Base-by-base conservation (phyloP, 352 stramenopile genomes). In the Pythium vanterpoolii region DNA sequence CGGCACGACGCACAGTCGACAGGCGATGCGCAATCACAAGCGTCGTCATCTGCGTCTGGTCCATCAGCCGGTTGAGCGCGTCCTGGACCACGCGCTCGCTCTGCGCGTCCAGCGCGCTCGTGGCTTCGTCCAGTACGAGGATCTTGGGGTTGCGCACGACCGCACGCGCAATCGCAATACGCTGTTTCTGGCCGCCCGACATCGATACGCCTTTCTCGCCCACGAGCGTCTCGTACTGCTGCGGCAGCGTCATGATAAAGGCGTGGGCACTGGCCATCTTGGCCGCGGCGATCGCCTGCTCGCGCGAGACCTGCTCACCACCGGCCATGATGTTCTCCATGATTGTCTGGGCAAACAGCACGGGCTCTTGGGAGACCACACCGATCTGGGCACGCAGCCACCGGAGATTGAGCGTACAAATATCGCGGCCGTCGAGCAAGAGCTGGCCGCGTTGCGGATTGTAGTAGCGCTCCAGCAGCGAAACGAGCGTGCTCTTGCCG, bases 161-260 rank as follows among this genome's bases (percentile, higher is more conserved):
- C 27, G 47, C 47, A 19, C 96, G 79, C 2, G 95, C 93, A 49
- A 99, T 97, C 7, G 89, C 88, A 53, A 98, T 87, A 1, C 96
- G 76, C 58, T 87, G 79, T 60, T 77, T 72, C 50, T 91, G 82
- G 34, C 82, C 75, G 3, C 80, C 80, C 0, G 71, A 83, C 31
- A 55, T 27, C 18, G 47, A 34, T 4, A 55, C 47, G 33, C 47
- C 47, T 10, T 55, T 42, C 19, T 55, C 47, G 19, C 47, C 47
- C n/a, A 55, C 47, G 19, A 55, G 47, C 47, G 47, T 55, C 30
- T 55, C 47, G 47, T 55, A 55, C 47, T 55, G 47, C 33, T 55
- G 47, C 47, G 47, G 47, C 14, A 55, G 31, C 14, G 13, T 4
- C 47, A 55, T 55, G 19, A 55, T 55, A 44, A 55, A 55, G 13